Evolutionary conservation across 2,329 filamentous ascomycete species (phyloP), one percentile per base, ranked within the genome.

Genomic region (Zymoseptoria crescenta): DNA sequence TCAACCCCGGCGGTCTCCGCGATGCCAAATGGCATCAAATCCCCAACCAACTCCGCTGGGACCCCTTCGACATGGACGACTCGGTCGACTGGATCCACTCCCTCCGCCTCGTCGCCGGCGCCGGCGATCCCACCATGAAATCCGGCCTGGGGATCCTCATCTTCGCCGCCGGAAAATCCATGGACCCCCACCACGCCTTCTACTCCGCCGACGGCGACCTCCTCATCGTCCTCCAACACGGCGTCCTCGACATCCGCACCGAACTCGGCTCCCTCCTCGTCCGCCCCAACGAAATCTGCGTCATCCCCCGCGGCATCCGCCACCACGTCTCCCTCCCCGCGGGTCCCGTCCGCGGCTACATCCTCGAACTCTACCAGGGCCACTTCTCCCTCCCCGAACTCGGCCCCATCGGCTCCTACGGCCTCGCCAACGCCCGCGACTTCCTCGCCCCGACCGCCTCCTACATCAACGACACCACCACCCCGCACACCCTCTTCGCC

Each of bases 1-100:
- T 77, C 16, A 80, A 79, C 62, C 77, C 77, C 0, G 77, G 79
- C 64, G 75, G 74, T 64, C 52, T 66, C 41, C 57, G 63, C 50
- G 61, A 63, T 49, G 62, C 64, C 8, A 64, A 62, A 69, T 80
- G 90, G 65, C 84, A 87, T 66, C 86, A 89, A 67, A 87, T 91
- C 55, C 89, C 89, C 4, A 91, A 92, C 69, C 88, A 93, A 73
- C 79, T 93, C 29, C 83, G 88, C 65, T 94, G 89, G 89, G 85
- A 88, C 65, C 86, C 85, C 1, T 90, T 91, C 70, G 86, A 91
- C 66, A 78, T 91, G 54, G 85, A 89, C 63, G 80, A 87, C 71
- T 80, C 79, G 3, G 83, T 84, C 1, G 84, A 87, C 67, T 88
- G 85, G 84, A 83, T 87, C 21, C 82, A 87, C 67, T 81, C 81